Base-by-base conservation (phyloP, 768 basidiomycete genomes). In the Hortiboletus campestris region DNA sequence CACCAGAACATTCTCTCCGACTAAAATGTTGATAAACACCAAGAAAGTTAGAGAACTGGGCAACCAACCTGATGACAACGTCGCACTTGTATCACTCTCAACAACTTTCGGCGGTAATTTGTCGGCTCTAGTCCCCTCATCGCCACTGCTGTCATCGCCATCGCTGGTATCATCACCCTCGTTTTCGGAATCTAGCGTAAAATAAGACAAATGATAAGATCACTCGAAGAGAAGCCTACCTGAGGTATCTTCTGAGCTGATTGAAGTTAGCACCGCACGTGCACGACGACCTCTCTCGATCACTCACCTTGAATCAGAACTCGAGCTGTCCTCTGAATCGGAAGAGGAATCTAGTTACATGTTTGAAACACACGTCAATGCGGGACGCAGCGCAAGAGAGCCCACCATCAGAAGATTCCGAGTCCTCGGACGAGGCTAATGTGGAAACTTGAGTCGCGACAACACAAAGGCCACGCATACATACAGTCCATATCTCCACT, bases 1-100 rank as follows among this genome's bases (percentile, higher is more conserved):
- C 31, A 42, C 46, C 20, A 6, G 49, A 11, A 17, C 11, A 29
- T 50, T 58, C 13, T 61, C 69, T 46, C 32, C 65, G n/a, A 49
- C 59, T 62, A 35, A 32, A 32, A n/a, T 14, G 12, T 41, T n/a
- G 9, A 38, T 60, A 20, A 53, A 52, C 14, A 54, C 28, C 25
- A 38, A 43, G 36, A 42, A 39, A 6, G 19, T 5, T n/a, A 22
- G 34, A 19, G 11, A 38, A 31, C 38, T 29, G 19, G 5, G 7
- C n/a, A 46, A 7, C 62, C 17, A 52, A 69, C 69, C 66, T 56
- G 75, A 76, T 22, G 75, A 72, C 45, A 78, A 60, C 9, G 77
- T 80, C 25, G 49, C 67, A 58, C 77, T 79, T 3, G 76, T 74
- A 46, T 74, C 76, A 46, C 74, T 72, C 20, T 67, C 65, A 4